phyloP scores from a whole-genome alignment of 805 yeast genomes.

The Candida awuae region DNA sequence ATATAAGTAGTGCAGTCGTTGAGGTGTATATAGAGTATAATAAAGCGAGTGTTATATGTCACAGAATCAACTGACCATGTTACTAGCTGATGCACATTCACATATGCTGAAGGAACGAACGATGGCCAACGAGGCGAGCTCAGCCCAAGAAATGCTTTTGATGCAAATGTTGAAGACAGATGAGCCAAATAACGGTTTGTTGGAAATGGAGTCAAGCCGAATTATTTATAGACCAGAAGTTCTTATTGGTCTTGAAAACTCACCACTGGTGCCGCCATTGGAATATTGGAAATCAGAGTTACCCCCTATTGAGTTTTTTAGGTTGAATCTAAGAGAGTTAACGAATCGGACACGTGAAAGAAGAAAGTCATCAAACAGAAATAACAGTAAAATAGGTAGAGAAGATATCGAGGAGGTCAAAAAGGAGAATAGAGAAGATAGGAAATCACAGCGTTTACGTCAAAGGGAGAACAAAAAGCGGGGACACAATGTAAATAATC shows the following conservation, averaged over 20 bases:
- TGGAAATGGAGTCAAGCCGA: too few species aligned
- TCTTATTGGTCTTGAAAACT: constrained; percentile 5
- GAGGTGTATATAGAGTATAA: neutral
- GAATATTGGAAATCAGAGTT: constrained; percentile 25
- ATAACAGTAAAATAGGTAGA: too few species aligned
- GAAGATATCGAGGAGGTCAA: too few species aligned
- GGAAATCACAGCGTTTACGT: constrained; percentile 11
- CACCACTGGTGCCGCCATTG: constrained; percentile 9
- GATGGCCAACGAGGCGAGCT: neutral
- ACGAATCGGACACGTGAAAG: constrained; percentile 13
- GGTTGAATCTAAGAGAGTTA: constrained; percentile 28
- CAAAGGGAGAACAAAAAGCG: constrained; percentile 19
- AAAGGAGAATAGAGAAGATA: too few species aligned
- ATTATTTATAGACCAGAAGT: too few species aligned
- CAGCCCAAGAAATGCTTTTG: constrained; percentile 1
- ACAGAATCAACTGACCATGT: neutral
- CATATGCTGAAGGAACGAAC: constrained; percentile 5
- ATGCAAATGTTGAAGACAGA: constrained; percentile 7
- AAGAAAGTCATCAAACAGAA: constrained; percentile 15
- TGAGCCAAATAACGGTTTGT: too few species aligned
- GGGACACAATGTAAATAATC: constrained; percentile 12
- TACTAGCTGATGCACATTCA: constrained; percentile 2
- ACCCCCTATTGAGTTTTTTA: constrained; percentile 46
- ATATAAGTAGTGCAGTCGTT: too few species aligned
- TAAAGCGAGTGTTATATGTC: neutral